These are phyloP conservation scores for Pyricularia grisea DNA, from an alignment of 2,329 filamentous ascomycete genomes.

Conservation along the genomic window DNA sequence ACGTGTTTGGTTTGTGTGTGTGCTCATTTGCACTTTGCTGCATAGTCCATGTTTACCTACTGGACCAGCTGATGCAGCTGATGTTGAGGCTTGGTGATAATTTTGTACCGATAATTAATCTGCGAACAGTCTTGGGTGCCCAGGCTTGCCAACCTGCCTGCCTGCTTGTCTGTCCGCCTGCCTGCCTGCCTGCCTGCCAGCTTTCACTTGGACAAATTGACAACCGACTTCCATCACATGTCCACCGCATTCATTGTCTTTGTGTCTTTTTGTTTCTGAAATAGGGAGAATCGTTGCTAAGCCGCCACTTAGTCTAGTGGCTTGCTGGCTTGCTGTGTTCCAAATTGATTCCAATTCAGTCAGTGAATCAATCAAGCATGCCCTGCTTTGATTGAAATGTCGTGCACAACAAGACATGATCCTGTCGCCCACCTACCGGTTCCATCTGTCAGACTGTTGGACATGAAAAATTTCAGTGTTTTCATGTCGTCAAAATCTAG, in stretches of 20 bases:
- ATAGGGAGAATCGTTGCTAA: background rate
- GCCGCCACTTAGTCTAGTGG: background rate
- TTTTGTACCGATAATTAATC: background rate
- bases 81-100: background rate
- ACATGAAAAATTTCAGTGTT: background rate
- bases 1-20: background rate
- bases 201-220: background rate
- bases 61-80: background rate
- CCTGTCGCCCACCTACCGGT: background rate
- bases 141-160: background rate
- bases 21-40: background rate
- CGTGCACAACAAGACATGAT: background rate
- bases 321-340: background rate
- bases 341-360: background rate
- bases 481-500: background rate
- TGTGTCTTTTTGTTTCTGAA: background rate
- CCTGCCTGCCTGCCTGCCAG: too few relatives aligned
- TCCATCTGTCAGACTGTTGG: background rate
- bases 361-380: background rate
- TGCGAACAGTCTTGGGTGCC: background rate
- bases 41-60: too few relatives aligned
- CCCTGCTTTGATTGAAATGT: background rate
- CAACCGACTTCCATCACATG: background rate
- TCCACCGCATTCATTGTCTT: background rate
- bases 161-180: too few relatives aligned